Evolutionary conservation across 2,329 filamentous ascomycete species (phyloP).

Genomic region (Chaetomium sp.): DNA sequence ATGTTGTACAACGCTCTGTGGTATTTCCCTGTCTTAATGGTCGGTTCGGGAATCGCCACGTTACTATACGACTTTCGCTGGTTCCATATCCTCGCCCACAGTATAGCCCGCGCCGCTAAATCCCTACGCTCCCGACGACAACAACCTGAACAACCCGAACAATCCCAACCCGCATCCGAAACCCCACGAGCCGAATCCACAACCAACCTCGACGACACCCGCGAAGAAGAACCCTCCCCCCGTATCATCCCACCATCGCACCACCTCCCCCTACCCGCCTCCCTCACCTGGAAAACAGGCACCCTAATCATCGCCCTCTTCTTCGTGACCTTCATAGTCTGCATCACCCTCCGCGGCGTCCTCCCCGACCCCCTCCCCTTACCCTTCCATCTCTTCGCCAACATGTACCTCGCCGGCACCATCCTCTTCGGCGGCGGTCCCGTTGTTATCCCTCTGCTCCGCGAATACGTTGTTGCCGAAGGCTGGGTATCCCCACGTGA

Average conservation of each 20-base stretch:
- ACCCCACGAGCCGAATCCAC: background rate
- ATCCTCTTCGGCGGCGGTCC: slow-evolving; percentile 60
- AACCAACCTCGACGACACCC: background rate
- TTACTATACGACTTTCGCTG: slow-evolving; percentile 51
- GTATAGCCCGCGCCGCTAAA: background rate
- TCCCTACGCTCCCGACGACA: background rate
- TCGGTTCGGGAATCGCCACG: slow-evolving; percentile 45
- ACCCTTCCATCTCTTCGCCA: slow-evolving; percentile 58
- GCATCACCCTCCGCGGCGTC: slow-evolving; percentile 47
- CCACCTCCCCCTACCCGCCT: slow-evolving; percentile 31
- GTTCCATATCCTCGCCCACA: slow-evolving; percentile 33
- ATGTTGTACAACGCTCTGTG: slow-evolving; percentile 66
- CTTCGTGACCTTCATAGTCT: slow-evolving; percentile 47
- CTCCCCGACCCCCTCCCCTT: slow-evolving; percentile 38
- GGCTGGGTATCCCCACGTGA: slow-evolving; percentile 66
- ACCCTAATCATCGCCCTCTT: slow-evolving; percentile 41
- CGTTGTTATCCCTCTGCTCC: slow-evolving; percentile 57
- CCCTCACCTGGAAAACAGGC: slow-evolving; percentile 41
- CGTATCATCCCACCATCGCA: slow-evolving; percentile 31
- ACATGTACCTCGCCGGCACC: slow-evolving; percentile 68
- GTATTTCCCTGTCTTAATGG: slow-evolving; percentile 65
- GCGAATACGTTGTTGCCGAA: slow-evolving; percentile 57
- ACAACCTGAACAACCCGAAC: background rate
- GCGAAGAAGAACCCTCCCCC: background rate
- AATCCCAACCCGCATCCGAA: background rate